A percentile compares a stretch with the other conserved stretches of the same genome.
Evolutionary conservation across 768 basidiomycete species (phyloP).

Genomic region (Russula virescens): DNA sequence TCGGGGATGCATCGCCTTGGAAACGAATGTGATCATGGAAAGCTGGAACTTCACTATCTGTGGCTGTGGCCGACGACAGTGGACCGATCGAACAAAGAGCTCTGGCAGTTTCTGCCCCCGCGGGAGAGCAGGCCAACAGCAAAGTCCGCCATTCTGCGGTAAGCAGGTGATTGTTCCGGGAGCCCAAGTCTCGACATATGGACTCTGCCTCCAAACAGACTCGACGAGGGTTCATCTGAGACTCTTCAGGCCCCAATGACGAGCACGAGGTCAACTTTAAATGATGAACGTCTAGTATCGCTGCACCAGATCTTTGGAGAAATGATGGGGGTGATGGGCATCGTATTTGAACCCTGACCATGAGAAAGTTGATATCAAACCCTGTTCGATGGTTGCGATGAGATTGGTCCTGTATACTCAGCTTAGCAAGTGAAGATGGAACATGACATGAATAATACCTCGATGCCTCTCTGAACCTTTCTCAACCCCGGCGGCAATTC

Average conservation of each 20-base stretch:
- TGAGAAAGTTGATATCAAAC: conserved; percentile 40
- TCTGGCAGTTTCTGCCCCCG: conserved; percentile 37
- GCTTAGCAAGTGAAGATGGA: neutral
- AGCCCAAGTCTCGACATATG: neutral
- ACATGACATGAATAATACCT: neutral
- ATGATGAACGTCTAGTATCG: conserved; percentile 59
- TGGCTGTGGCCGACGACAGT: conserved; percentile 26
- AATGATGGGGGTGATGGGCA: conserved; percentile 51
- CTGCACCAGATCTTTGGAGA: conserved; percentile 56
- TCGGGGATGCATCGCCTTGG: neutral
- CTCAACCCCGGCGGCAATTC: neutral
- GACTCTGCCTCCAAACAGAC: conserved; percentile 16
- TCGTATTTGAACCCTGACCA: conserved; percentile 64
- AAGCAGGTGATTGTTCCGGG: conserved; percentile 30
- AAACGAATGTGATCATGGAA: conserved; percentile 15
- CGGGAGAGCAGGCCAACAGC: conserved; percentile 44
- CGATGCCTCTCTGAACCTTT: neutral
- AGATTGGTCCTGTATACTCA: neutral
- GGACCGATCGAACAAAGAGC: conserved; percentile 49
- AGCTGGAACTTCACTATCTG: conserved; percentile 2
- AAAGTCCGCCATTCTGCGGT: conserved; percentile 41
- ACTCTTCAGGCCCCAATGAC: conserved; percentile 23
- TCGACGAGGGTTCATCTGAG: neutral
- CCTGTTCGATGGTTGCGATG: neutral
- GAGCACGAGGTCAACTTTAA: conserved; percentile 35